Conservation (phyloP, 2,329 filamentous ascomycete genomes). For the Neonectria coccinea region DNA sequence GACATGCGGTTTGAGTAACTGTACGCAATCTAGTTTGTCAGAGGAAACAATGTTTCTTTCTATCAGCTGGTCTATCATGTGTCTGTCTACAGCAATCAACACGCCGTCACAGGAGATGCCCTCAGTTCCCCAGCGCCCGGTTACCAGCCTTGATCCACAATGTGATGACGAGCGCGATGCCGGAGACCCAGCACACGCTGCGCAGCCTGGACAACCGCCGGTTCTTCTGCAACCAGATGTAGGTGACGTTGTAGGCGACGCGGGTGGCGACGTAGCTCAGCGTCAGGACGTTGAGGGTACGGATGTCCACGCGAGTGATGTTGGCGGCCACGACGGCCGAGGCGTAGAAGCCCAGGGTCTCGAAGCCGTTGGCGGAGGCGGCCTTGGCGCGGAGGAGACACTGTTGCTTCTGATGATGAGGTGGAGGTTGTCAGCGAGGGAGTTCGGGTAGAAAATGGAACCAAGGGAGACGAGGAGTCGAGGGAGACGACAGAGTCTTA, state of each 20-base stretch:
- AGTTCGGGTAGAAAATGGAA: not conserved
- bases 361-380: conserved; percentile 57
- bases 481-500: not conserved
- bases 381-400: conserved; percentile 65
- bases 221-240: conserved; percentile 58
- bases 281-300: conserved; percentile 55
- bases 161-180: conserved; percentile 49
- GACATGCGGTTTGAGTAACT: not conserved
- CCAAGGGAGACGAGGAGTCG: too few species aligned
- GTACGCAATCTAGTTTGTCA: not conserved
- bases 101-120: not conserved
- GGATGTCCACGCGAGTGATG: conserved; percentile 52
- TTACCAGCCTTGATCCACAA: conserved; percentile 58
- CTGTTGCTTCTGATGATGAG: conserved; percentile 60
- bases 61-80: not conserved
- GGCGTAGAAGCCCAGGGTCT: conserved; percentile 58
- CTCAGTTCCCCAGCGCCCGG: conserved; percentile 33
- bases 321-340: conserved; percentile 60
- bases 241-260: conserved; percentile 55
- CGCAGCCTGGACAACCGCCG: conserved; percentile 52
- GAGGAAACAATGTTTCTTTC: not conserved
- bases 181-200: conserved; percentile 52
- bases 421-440: not conserved
- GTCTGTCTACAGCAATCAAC: not conserved
- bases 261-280: conserved; percentile 56